Conservation (phyloP, 208 protist genomes). For the Novymonas esmeraldas region DNA sequence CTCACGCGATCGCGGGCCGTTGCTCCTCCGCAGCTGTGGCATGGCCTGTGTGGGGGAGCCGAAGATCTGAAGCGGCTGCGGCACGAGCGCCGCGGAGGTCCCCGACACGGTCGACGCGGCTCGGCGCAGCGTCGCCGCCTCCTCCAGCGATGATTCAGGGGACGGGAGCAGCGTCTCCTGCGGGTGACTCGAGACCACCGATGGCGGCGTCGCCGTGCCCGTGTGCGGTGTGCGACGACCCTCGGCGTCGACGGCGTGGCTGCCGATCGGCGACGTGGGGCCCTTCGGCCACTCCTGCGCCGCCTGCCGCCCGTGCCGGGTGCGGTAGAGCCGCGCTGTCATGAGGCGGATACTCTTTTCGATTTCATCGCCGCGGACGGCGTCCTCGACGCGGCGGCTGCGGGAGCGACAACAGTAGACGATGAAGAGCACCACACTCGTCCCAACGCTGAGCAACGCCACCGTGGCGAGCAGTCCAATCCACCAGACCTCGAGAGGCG, state of each 20-base stretch:
- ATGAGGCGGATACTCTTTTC: slow-evolving; percentile 28
- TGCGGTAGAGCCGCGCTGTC: slow-evolving; percentile 29
- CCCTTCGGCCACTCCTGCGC: not conserved
- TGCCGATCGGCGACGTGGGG: not conserved
- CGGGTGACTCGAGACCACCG: too few species aligned
- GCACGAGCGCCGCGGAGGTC: too few species aligned
- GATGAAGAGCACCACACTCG: not conserved
- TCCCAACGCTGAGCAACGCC: not conserved
- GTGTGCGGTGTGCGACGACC: too few species aligned
- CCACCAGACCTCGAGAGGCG: slow-evolving; percentile 2
- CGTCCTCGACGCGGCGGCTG: slow-evolving; percentile 7
- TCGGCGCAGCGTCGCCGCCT: too few species aligned
- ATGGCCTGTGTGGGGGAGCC: too few species aligned
- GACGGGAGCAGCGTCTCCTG: too few species aligned
- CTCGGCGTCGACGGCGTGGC: not conserved
- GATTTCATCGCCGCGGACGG: slow-evolving; percentile 10
- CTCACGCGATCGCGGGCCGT: too few species aligned
- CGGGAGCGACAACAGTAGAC: slow-evolving; percentile 2
- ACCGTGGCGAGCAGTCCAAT: slow-evolving; percentile 1
- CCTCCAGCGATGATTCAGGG: too few species aligned
- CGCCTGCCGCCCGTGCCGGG: slow-evolving; percentile 17
- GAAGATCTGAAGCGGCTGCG: too few species aligned
- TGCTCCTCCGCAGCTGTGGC: too few species aligned
- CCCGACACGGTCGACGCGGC: too few species aligned
- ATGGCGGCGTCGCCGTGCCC: not conserved